Percentiles rank a stretch among this genome's conserved stretches.
These are phyloP conservation scores for Trichomonascaceae sp. DNA, from an alignment of 1,139 yeast species.

Conservation along the genomic window DNA sequence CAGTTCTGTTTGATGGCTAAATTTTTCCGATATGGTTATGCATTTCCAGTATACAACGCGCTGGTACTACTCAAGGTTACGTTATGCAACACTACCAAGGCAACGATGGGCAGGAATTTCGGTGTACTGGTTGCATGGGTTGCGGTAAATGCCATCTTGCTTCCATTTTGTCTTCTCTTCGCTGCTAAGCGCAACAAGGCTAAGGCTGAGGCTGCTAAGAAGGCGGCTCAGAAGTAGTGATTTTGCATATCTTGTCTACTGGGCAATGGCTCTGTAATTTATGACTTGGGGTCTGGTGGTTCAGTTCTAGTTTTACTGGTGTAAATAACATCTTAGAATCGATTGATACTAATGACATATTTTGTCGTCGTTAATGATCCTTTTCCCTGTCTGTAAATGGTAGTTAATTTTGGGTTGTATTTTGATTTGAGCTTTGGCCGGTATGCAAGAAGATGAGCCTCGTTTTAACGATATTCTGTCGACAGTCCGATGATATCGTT, in stretches of 20 bases:
- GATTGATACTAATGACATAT: not conserved
- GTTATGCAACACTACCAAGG: slow-evolving; percentile 52
- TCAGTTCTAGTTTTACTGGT: not conserved
- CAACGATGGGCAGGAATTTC: slow-evolving; percentile 50
- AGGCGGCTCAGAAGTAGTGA: not conserved
- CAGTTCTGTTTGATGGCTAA: slow-evolving; percentile 49
- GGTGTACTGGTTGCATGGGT: slow-evolving; percentile 59
- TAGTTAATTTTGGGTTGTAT: too few species aligned
- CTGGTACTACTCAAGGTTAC: slow-evolving; percentile 51
- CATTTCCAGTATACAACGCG: slow-evolving; percentile 58
- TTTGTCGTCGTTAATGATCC: too few species aligned
- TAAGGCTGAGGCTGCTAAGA: slow-evolving; percentile 5
- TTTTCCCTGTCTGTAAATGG: too few species aligned
- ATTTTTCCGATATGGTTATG: slow-evolving; percentile 60
- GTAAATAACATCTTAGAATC: not conserved
- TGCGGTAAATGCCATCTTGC: slow-evolving; percentile 39
- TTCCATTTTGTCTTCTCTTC: slow-evolving; percentile 41
- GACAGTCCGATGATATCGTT: too few species aligned
- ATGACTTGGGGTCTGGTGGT: not conserved
- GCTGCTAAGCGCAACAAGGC: slow-evolving; percentile 8
- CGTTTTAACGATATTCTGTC: too few species aligned
- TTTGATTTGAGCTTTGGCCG: too few species aligned
- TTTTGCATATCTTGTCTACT: not conserved
- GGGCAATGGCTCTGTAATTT: not conserved
- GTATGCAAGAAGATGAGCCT: too few species aligned